Evolutionary conservation across 805 yeast genomes (phyloP), one percentile per base, ranked within the genome.

Genomic region (Zygosaccharomyces bailii): DNA sequence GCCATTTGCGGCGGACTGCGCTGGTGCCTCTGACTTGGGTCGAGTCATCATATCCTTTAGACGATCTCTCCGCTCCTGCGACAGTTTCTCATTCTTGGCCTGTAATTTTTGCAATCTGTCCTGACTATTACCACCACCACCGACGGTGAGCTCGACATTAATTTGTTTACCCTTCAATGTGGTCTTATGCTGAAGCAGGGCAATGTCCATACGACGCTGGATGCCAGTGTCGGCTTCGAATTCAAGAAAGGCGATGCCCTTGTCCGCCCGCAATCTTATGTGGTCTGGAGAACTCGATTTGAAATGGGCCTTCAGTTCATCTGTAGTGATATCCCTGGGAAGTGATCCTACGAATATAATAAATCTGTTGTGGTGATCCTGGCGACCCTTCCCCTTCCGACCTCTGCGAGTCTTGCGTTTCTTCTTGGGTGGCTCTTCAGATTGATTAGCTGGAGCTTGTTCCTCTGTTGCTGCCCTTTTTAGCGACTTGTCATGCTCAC

Each of bases 121-220:
- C 46, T 75, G 69, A 7, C 95, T 81, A 63, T 91, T 91, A 45
- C 97, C 97, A 38, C 99, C 99, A 33, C 99, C 99, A 45, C 99
- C 99, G 40, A 88, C 99, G 2, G 98, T 93, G 56, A 93, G 74
- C 64, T 93, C 99, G 27, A 93, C 97, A 60, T 93, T 93, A 59
- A 93, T 90, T 63, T 82, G 87, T 54, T 96, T 75, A 34, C 76
- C 74, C 45, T 78, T 74, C 51, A 91, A 61, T 7, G 70, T 56
- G 3, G 91, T 74, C 65, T 87, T 96, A 65, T 93, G 96, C 72
- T 86, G 76, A 51, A 84, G 72, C 55, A 93, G 72, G 0, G 97
- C 97, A 36, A 78, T 73, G 57, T 88, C 96, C 82, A 93, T 82
- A 48, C 83, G 78, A 48, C 80, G 76, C 55, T 84, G 84, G 32